These are phyloP conservation scores for Schizosaccharomyces cryophilus DNA, from an alignment of 805 yeast genomes.

Conservation along the genomic window DNA sequence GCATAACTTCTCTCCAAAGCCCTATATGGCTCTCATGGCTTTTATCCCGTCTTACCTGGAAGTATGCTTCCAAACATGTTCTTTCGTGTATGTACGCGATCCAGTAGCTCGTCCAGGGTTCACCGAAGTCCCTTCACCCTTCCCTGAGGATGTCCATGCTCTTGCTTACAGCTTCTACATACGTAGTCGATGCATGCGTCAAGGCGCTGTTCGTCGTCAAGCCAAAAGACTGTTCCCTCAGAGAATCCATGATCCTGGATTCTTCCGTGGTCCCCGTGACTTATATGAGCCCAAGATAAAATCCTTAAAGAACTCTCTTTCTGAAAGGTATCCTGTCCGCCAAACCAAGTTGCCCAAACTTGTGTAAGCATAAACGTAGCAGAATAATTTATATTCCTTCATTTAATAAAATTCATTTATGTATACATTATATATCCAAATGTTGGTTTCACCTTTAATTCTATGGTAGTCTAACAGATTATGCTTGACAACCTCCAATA, in stretches of 20 bases:
- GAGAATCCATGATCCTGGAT: background rate
- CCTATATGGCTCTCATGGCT: constrained; percentile 78
- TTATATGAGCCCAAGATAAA: background rate
- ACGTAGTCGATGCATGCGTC: constrained; percentile 16
- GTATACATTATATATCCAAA: no score
- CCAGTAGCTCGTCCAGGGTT: constrained; percentile 95
- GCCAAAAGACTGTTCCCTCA: background rate
- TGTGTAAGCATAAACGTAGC: background rate
- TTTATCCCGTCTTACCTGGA: constrained; percentile 81
- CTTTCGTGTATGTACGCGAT: constrained; percentile 86
- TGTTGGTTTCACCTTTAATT: no score
- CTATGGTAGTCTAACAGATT: no score
- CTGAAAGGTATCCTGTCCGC: background rate
- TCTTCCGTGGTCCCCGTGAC: background rate
- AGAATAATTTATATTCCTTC: no score
- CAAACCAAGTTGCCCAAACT: background rate
- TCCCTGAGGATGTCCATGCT: constrained; percentile 57
- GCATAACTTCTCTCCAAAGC: constrained; percentile 36
- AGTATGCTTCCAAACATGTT: constrained; percentile 73
- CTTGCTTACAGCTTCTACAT: constrained; percentile 86
- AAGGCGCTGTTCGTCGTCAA: background rate
- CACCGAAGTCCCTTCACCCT: constrained; percentile 85
- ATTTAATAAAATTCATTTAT: no score
- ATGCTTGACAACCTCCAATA: no score
- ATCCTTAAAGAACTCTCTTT: background rate